Conservation (phyloP, 2,329 filamentous ascomycete genomes). For the Cadophora gregata region DNA sequence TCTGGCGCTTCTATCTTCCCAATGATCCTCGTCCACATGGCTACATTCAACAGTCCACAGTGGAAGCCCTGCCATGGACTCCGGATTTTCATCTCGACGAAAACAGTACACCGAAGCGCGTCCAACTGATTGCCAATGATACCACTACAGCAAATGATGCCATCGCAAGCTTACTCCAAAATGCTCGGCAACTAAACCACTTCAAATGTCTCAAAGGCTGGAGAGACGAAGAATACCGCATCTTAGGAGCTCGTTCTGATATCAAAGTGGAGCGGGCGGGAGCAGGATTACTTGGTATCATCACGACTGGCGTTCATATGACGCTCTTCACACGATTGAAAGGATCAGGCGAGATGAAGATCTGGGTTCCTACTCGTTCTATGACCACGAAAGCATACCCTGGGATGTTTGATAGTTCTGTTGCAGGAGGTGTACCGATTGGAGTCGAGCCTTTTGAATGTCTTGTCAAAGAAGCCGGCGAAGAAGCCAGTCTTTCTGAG, state of each 20-base stretch:
- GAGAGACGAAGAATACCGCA: constrained; percentile 24
- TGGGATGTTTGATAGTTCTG: constrained; percentile 88
- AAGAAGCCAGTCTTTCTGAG: constrained; percentile 83
- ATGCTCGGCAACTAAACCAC: constrained; percentile 3
- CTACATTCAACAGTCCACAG: constrained; percentile 17
- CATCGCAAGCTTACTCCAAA: constrained; percentile 9
- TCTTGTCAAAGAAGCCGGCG: constrained; percentile 81
- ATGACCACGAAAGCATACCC: constrained; percentile 82
- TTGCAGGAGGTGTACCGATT: constrained; percentile 80
- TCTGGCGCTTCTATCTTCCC: constrained; percentile 26
- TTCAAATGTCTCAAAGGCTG: constrained; percentile 16
- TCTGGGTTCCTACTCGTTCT: constrained; percentile 83
- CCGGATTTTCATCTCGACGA: constrained; percentile 16
- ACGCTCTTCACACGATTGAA: constrained; percentile 66
- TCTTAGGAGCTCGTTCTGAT: constrained; percentile 18
- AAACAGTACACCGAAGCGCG: neutral
- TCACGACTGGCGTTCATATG: constrained; percentile 81
- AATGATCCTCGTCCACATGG: constrained; percentile 22
- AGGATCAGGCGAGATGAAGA: constrained; percentile 60
- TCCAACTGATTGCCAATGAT: constrained; percentile 15
- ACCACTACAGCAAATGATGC: constrained; percentile 8
- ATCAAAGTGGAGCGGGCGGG: constrained; percentile 76
- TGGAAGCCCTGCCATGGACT: constrained; percentile 25
- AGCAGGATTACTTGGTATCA: constrained; percentile 72
- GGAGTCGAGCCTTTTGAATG: constrained; percentile 81